Conservation (phyloP, 1,284 basidiomycete genomes). For the Cutaneotrichosporon daszewskae region DNA sequence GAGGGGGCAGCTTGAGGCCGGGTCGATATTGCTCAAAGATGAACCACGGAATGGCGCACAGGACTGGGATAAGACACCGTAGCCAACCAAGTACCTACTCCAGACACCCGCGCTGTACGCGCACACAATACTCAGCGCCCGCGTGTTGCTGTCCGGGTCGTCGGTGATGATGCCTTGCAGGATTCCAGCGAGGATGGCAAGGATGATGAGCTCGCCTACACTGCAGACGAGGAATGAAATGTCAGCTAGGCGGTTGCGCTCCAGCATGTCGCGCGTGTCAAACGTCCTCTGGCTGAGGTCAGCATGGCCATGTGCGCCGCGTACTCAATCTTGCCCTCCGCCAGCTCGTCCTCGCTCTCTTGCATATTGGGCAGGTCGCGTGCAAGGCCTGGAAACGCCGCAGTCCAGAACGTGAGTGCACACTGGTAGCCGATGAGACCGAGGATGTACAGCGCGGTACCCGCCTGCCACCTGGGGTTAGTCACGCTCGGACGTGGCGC, state of each 20-base stretch:
- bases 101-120: constrained; percentile 70
- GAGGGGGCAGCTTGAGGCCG: constrained; percentile 18
- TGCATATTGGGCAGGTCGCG: constrained; percentile 22
- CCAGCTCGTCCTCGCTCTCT: constrained; percentile 17
- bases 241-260: constrained; percentile 22
- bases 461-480: constrained; percentile 18
- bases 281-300: constrained; percentile 58
- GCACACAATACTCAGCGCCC: constrained; percentile 66
- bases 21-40: constrained; percentile 21
- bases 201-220: constrained; percentile 31
- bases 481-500: constrained; percentile 52
- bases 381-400: constrained; percentile 22
- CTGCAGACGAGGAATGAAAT: constrained; percentile 65
- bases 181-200: constrained; percentile 46
- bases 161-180: constrained; percentile 57
- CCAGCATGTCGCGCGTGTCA: constrained; percentile 38
- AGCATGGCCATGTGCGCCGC: constrained; percentile 6
- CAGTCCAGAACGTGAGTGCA: constrained; percentile 29
- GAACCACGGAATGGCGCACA: constrained; percentile 20
- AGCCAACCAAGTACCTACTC: constrained; percentile 54
- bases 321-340: constrained; percentile 14
- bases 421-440: constrained; percentile 69
- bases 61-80: constrained; percentile 9
- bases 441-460: constrained; percentile 21
- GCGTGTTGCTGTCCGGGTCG: constrained; percentile 76